Percentiles rank a stretch among this genome's conserved stretches.
These are phyloP conservation scores for Fusarium nurragi DNA, from an alignment of 2,329 filamentous ascomycete genomes.

Conservation along the genomic window DNA sequence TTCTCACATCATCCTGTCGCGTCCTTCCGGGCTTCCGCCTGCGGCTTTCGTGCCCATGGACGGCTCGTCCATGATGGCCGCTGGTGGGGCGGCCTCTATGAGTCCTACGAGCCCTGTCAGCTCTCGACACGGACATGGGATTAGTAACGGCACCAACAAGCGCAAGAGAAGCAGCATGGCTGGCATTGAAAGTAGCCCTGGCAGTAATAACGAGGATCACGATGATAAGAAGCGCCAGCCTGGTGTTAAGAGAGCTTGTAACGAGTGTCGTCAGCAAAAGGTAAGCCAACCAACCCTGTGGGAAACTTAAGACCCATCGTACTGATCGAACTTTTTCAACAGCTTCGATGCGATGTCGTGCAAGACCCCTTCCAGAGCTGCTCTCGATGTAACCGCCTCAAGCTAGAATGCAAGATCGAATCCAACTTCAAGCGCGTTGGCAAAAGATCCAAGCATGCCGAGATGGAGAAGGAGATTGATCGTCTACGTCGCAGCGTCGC, in stretches of 20 bases:
- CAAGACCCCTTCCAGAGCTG: conserved; percentile 83
- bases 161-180: conserved; percentile 66
- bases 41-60: conserved; percentile 53
- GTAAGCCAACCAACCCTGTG: conserved; percentile 58
- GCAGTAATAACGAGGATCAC: conserved; percentile 60
- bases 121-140: conserved; percentile 57
- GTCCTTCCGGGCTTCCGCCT: conserved; percentile 29
- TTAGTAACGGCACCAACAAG: conserved; percentile 58
- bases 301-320: neutral
- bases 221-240: conserved; percentile 72
- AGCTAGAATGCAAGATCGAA: conserved; percentile 85
- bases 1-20: conserved; percentile 12
- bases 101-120: conserved; percentile 67
- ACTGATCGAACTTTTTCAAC: conserved; percentile 30
- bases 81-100: conserved; percentile 59
- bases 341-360: conserved; percentile 85
- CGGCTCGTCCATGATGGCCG: conserved; percentile 57
- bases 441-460: conserved; percentile 83
- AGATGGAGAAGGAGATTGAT: conserved; percentile 87
- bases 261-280: conserved; percentile 87
- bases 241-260: conserved; percentile 81
- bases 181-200: conserved; percentile 68
- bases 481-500: conserved; percentile 69
- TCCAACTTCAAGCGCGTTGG: conserved; percentile 87
- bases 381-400: conserved; percentile 80